These are phyloP conservation scores for Jatropha curcas DNA, from an alignment of 345 rosid genomes.

Conservation along the genomic window DNA sequence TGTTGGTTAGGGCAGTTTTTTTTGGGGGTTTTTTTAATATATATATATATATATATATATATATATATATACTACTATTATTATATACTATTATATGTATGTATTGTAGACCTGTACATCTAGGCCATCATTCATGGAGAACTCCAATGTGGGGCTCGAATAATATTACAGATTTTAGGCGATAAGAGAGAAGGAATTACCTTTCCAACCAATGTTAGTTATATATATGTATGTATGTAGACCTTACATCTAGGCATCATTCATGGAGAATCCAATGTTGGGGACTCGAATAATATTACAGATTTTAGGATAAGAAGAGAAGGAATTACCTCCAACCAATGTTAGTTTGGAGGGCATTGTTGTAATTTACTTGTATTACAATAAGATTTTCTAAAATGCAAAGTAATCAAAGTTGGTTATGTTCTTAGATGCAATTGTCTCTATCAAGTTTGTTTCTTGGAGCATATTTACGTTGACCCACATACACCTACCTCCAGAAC, in stretches of 20 bases:
- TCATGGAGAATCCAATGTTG: slow-evolving; percentile 11
- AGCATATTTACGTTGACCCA: not conserved
- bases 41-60: too few relatives aligned
- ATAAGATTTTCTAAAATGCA: not conserved
- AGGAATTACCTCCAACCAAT: not conserved
- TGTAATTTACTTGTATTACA: not conserved
- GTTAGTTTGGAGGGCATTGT: not conserved
- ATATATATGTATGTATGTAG: too few relatives aligned
- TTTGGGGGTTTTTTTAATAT: too few relatives aligned
- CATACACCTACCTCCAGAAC: not conserved
- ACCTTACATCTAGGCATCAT: not conserved
- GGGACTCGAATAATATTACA: not conserved
- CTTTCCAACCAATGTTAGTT: too few relatives aligned
- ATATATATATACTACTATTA: too few relatives aligned
- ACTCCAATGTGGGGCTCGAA: too few relatives aligned
- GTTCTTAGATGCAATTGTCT: not conserved
- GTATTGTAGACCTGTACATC: too few relatives aligned
- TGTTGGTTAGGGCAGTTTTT: slow-evolving; percentile 1
- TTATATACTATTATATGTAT: too few relatives aligned
- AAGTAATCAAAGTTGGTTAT: not conserved
- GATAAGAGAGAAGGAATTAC: too few relatives aligned
- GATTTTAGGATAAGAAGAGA: not conserved
- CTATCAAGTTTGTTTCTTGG: not conserved
- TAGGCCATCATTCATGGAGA: too few relatives aligned
- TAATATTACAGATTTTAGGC: too few relatives aligned